Evolutionary conservation across 176 grass and related monocot species (phyloP), one percentile per base, ranked within the genome.

Genomic region (Aechmea fasciata): DNA sequence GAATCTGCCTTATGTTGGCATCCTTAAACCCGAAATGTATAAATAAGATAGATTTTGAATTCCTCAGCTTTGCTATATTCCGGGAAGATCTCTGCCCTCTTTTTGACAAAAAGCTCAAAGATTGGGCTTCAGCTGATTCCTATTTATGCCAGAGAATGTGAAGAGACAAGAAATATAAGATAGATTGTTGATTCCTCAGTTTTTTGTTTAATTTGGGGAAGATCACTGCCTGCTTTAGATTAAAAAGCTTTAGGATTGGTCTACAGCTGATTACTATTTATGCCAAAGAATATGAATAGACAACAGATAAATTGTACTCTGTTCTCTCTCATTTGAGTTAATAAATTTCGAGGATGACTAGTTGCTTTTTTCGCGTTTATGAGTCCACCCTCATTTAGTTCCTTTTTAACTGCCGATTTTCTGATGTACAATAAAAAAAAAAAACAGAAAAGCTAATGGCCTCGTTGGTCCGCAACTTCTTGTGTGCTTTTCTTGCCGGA

Each of bases 1-100:
- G 25, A 96, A 91, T 70, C 71, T 97, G 71, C 94, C 94, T 47
- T 92, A 79, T 72, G 23, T 97, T 26, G 89, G 93, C 55, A 86
- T 92, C 72, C 85, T 96, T 12, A 91, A 96, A 72, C 78, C 83
- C 9, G 80, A 91, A 72, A 85, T 83, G 49, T 96, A 91, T 78
- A 76, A 70, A 61, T 88, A 89, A 63, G 29, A 86, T 22, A 64
- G 41, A 13, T 59, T 17, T 7, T 41, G 33, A 41, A 41, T 41
- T 41, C 33, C 33, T 41, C 33, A 41, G 33, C 4, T 41, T 41
- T 61, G 13, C n/a, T 61, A 0, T 18, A 61, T 22, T 7, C 17
- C 10, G 15, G 55, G 55, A 61, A 61, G 55, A 61, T 61, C 55
- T 18, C 55, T 61, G 55, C 13, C 33, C 7, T 41, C 6, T 41